These are phyloP conservation scores for Tylopilus sp. DNA, from an alignment of 768 basidiomycete genomes.

Conservation along the genomic window DNA sequence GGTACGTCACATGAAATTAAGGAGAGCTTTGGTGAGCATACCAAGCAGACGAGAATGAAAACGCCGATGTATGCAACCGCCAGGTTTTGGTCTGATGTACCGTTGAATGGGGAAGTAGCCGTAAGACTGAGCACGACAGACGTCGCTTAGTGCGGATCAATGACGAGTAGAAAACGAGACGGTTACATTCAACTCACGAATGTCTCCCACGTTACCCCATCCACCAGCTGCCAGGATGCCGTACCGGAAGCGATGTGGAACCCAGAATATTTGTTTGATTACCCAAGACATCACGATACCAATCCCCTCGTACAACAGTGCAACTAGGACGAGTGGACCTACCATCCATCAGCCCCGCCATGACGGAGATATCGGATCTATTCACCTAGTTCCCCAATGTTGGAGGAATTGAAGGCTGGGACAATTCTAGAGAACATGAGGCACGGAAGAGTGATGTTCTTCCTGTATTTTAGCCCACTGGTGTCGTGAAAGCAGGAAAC, in stretches of 20 bases:
- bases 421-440: slow-evolving; percentile 73
- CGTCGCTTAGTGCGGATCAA: slow-evolving; percentile 42
- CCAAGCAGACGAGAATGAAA: slow-evolving; percentile 58
- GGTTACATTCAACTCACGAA: too few species aligned
- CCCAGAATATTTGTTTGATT: slow-evolving; percentile 66
- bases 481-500: neutral
- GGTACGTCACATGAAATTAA: neutral
- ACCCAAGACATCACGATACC: slow-evolving; percentile 53
- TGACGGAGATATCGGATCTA: neutral
- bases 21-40: slow-evolving; percentile 27
- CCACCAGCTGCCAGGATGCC: slow-evolving; percentile 68
- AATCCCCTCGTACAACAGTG: slow-evolving; percentile 53
- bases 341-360: neutral
- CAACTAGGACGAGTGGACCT: slow-evolving; percentile 67
- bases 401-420: slow-evolving; percentile 57
- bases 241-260: slow-evolving; percentile 71
- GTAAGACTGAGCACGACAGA: slow-evolving; percentile 64
- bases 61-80: slow-evolving; percentile 65
- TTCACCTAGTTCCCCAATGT: slow-evolving; percentile 52
- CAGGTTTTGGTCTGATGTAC: slow-evolving; percentile 51
- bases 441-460: slow-evolving; percentile 60
- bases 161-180: too few species aligned
- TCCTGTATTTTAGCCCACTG: neutral
- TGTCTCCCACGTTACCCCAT: slow-evolving; percentile 66
- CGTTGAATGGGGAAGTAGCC: slow-evolving; percentile 57